Evolutionary conservation across 805 yeast species (phyloP).

Genomic region (Starmerella floricola): DNA sequence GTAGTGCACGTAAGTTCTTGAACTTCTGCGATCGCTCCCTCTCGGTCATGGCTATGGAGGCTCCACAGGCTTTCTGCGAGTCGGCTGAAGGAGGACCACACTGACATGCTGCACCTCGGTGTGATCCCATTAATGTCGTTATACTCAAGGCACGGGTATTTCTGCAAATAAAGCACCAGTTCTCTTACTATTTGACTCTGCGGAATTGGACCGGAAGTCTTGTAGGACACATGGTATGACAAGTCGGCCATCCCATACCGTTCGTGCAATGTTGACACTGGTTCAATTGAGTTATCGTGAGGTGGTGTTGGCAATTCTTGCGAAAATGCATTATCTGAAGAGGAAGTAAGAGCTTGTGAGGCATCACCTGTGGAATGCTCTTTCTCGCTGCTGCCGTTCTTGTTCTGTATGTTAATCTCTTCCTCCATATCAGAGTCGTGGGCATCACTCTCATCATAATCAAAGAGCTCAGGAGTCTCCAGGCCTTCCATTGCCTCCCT

Average conservation of each 20-base stretch:
- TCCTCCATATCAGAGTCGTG: background rate
- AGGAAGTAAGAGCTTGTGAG: too few species aligned
- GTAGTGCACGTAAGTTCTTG: too few species aligned
- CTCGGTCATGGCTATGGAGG: background rate
- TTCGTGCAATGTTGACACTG: too few species aligned
- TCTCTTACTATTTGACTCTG: background rate
- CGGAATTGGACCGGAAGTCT: background rate
- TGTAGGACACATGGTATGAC: background rate
- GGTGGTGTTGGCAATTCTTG: too few species aligned
- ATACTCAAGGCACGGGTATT: background rate
- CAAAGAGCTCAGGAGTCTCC: too few species aligned
- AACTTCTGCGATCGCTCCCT: background rate
- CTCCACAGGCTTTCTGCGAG: background rate
- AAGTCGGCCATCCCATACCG: too few species aligned
- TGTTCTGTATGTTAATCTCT: too few species aligned
- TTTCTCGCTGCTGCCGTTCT: too few species aligned
- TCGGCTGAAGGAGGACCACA: background rate
- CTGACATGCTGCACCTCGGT: background rate
- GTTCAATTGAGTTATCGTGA: too few species aligned
- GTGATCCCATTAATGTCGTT: background rate
- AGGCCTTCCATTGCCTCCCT: background rate
- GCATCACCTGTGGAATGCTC: too few species aligned
- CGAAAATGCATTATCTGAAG: too few species aligned
- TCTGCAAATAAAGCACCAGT: background rate
- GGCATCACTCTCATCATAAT: background rate